A percentile compares a stretch with the other conserved stretches of the same genome.
Evolutionary conservation across 768 basidiomycete species (phyloP).

Genomic region (Nevesoporus exiguus): DNA sequence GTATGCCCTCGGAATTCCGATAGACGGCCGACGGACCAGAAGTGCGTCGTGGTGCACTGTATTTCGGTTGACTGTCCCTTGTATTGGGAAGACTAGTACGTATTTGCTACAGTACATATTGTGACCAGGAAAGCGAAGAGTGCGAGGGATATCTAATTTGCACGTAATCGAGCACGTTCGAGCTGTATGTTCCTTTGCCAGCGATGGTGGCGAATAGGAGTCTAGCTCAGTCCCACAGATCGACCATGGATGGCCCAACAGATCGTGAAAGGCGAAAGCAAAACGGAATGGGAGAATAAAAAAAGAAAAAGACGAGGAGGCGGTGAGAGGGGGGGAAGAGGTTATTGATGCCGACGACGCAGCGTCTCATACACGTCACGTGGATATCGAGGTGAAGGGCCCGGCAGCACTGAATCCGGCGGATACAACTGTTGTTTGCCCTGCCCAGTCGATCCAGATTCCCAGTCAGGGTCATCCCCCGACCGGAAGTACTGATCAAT

Average conservation of each 20-base stretch:
- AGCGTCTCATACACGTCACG: constrained; percentile 7
- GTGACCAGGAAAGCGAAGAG: not conserved
- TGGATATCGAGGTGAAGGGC: not conserved
- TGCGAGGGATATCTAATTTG: constrained; percentile 11
- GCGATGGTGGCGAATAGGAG: not conserved
- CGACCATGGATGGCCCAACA: not conserved
- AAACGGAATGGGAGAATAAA: too few species aligned
- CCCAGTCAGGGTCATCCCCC: constrained; percentile 19
- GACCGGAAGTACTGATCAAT: constrained; percentile 72
- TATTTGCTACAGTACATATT: constrained; percentile 3
- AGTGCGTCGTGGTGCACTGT: too few species aligned
- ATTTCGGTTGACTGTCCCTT: not conserved
- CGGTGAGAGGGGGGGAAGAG: too few species aligned
- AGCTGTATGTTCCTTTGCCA: not conserved
- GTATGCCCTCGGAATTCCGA: too few species aligned
- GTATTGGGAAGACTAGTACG: not conserved
- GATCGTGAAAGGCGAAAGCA: not conserved
- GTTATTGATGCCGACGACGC: constrained; percentile 10
- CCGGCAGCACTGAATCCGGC: not conserved
- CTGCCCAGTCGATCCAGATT: not conserved
- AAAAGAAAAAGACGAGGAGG: not conserved
- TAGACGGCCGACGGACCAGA: too few species aligned
- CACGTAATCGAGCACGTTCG: not conserved
- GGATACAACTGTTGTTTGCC: not conserved
- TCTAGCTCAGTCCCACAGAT: constrained; percentile 29